Conservation (phyloP, 208 protist species). For the Trypanosoma lewisi region DNA sequence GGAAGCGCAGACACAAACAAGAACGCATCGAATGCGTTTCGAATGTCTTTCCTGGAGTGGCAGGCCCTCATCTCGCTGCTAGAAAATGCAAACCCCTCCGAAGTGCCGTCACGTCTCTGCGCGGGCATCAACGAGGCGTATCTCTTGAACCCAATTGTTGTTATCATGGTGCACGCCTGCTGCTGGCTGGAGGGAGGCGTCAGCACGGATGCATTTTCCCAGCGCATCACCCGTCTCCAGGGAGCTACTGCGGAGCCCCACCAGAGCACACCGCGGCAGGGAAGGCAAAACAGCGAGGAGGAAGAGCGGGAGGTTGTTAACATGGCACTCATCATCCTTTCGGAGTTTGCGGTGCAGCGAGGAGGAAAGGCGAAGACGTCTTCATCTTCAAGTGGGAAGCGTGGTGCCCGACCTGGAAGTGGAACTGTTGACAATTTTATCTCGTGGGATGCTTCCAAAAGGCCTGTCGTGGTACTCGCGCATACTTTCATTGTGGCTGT, state of each 20-base stretch:
- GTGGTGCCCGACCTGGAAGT: background rate
- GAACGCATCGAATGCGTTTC: conserved; percentile 26
- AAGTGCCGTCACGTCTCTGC: conserved; percentile 44
- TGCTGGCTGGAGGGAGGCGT: conserved; percentile 54
- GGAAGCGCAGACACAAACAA: background rate
- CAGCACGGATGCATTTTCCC: conserved; percentile 17
- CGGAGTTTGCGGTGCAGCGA: conserved; percentile 15
- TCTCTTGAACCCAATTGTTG: conserved; percentile 51
- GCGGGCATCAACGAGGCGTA: conserved; percentile 22
- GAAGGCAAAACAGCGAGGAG: conserved; percentile 1
- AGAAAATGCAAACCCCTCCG: conserved; percentile 23
- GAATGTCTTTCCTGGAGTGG: conserved; percentile 69
- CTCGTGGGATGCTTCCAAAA: conserved; percentile 16
- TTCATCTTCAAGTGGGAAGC: no score
- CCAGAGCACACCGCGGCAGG: background rate
- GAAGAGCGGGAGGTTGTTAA: conserved; percentile 28
- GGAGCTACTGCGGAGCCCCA: conserved; percentile 21
- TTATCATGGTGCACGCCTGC: conserved; percentile 58
- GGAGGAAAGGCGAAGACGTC: background rate
- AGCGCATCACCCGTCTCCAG: conserved; percentile 33
- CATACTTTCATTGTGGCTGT: conserved; percentile 46
- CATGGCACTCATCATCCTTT: conserved; percentile 23
- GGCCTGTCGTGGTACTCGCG: conserved; percentile 43
- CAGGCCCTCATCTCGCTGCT: conserved; percentile 60
- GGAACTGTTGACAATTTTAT: conserved; percentile 6